Conservation (phyloP, 352 stramenopile species). For the Phytophthora pisi region DNA sequence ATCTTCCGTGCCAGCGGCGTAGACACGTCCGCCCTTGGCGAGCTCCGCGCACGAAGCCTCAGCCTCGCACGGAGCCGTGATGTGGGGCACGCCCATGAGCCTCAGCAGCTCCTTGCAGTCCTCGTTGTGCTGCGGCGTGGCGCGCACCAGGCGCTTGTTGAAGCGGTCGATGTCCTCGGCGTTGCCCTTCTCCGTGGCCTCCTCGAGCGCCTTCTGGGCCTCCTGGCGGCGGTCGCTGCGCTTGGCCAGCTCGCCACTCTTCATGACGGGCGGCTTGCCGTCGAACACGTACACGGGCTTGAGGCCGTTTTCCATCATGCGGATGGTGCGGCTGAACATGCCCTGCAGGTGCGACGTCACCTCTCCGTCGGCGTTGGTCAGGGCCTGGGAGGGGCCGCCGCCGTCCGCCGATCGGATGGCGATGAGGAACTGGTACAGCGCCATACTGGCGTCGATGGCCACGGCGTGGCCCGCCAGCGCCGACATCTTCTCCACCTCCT, state of each 20-base stretch:
- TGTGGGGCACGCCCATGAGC: slow-evolving; percentile 97
- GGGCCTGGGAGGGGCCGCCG: slow-evolving; percentile 86
- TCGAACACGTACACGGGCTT: slow-evolving; percentile 99
- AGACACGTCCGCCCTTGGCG: slow-evolving; percentile 93
- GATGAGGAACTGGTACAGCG: slow-evolving; percentile 99
- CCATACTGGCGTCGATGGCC: slow-evolving; percentile 99
- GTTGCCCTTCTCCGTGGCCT: slow-evolving; percentile 85
- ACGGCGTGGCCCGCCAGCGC: slow-evolving; percentile 95
- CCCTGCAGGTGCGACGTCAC: slow-evolving; percentile 93
- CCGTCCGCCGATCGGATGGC: slow-evolving; percentile 87
- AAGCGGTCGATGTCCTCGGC: slow-evolving; percentile 94
- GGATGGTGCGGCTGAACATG: slow-evolving; percentile 99
- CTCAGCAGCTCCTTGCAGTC: slow-evolving; percentile 93
- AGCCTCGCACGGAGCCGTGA: slow-evolving; percentile 97
- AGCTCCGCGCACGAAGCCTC: slow-evolving; percentile 98
- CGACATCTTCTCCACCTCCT: slow-evolving; percentile 94
- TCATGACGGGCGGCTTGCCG: slow-evolving; percentile 98
- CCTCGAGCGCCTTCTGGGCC: slow-evolving; percentile 87
- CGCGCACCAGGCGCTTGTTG: slow-evolving; percentile 91
- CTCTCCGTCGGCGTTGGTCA: slow-evolving; percentile 98
- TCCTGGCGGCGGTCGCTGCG: slow-evolving; percentile 89
- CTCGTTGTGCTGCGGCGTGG: slow-evolving; percentile 92
- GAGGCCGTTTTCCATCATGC: slow-evolving; percentile 97
- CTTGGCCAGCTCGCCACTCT: slow-evolving; percentile 96
- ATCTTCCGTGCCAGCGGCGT: slow-evolving; percentile 97